Conservation (phyloP, 192 early-diverging fungal species). For the Rhizophlyctis rosea region DNA sequence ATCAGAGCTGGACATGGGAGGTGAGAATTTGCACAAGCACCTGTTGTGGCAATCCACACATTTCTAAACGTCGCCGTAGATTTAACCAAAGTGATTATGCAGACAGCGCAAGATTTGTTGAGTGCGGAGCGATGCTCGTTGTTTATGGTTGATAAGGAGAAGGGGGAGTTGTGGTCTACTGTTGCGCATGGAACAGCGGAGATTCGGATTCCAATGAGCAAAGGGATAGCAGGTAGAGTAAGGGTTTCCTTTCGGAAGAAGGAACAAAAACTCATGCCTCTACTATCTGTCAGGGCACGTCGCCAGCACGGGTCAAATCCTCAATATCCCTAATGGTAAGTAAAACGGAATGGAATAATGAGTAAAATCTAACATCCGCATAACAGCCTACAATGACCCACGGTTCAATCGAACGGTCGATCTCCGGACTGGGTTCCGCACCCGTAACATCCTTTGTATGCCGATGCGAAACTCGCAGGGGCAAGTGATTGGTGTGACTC, state of each 20-base stretch:
- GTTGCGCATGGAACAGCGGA: constrained; percentile 51
- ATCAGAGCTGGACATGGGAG: constrained; percentile 44
- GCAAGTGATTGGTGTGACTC: constrained; percentile 47
- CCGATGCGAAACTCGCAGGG: constrained; percentile 42
- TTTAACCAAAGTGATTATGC: constrained; percentile 45
- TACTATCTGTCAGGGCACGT: constrained; percentile 39
- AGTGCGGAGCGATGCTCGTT: constrained; percentile 46
- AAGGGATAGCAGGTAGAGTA: too few relatives aligned
- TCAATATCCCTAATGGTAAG: constrained; percentile 50
- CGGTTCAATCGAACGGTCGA: constrained; percentile 51
- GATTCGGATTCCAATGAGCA: constrained; percentile 50
- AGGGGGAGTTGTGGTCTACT: constrained; percentile 48
- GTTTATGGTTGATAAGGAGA: constrained; percentile 47
- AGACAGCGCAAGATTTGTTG: constrained; percentile 47
- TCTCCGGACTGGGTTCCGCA: constrained; percentile 47
- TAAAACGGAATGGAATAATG: background rate
- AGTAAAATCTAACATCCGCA: background rate
- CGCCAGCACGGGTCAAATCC: constrained; percentile 41
- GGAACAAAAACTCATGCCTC: too few relatives aligned
- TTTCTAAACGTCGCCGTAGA: too few relatives aligned
- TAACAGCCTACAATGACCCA: constrained; percentile 47
- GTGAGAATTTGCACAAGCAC: constrained; percentile 14
- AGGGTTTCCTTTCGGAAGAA: too few relatives aligned
- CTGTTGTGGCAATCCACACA: too few relatives aligned
- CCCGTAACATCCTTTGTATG: constrained; percentile 52